These are phyloP conservation scores for Galerina marginata DNA, from an alignment of 768 basidiomycete species.

Conservation along the genomic window DNA sequence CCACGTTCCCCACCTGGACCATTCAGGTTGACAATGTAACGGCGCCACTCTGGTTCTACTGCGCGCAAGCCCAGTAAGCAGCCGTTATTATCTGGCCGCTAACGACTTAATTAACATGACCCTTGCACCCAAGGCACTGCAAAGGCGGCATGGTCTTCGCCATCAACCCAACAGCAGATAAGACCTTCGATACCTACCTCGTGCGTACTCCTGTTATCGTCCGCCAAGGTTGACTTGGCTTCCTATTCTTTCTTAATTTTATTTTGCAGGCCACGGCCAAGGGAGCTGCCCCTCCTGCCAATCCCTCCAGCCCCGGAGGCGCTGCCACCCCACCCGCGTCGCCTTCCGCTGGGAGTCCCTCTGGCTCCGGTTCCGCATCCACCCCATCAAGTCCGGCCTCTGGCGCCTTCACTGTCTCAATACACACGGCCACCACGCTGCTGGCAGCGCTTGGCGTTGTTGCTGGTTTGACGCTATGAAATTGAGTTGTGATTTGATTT, in stretches of 20 bases:
- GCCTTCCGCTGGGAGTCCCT: background rate
- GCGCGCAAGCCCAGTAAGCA: conserved; percentile 42
- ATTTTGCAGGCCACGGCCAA: conserved; percentile 29
- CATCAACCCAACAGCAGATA: conserved; percentile 52
- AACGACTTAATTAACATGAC: background rate
- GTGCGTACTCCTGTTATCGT: conserved; percentile 14
- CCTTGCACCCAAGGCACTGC: conserved; percentile 44
- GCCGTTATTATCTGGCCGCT: background rate
- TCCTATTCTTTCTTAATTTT: background rate
- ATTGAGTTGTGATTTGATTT: background rate
- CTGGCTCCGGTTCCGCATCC: background rate
- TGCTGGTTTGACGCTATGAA: conserved; percentile 26
- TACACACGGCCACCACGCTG: conserved; percentile 18
- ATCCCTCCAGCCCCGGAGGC: conserved; percentile 2
- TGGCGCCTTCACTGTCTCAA: conserved; percentile 13
- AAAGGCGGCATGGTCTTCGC: conserved; percentile 60
- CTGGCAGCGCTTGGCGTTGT: conserved; percentile 23
- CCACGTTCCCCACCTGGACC: conserved; percentile 41
- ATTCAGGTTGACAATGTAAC: conserved; percentile 37
- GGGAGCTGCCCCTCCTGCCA: conserved; percentile 24
- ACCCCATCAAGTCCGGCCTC: background rate
- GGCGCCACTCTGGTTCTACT: conserved; percentile 62
- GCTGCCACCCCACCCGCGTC: background rate
- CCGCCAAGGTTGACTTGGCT: background rate
- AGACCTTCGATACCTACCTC: conserved; percentile 47